Conservation (phyloP, 495 filamentous ascomycete genomes). For the Acidiella bohemica region DNA sequence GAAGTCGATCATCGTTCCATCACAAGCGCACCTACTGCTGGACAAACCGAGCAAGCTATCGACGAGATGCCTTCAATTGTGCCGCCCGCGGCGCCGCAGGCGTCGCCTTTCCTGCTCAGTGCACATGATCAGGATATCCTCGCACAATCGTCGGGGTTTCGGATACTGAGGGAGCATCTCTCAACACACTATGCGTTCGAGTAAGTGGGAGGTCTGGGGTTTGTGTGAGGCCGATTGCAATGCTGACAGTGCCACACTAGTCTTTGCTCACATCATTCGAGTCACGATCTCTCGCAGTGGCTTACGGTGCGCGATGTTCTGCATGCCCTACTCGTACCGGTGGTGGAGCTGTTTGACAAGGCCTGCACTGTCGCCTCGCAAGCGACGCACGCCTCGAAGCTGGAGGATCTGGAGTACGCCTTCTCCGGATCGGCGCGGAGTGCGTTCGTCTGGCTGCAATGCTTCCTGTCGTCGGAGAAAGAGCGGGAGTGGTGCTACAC, state of each 20-base stretch:
- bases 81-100: not conserved
- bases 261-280: constrained; percentile 8
- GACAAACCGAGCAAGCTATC: too few relatives aligned
- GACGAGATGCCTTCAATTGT: constrained; percentile 3
- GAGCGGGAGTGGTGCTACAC: constrained; percentile 47
- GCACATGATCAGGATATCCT: constrained; percentile 2
- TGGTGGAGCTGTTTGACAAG: constrained; percentile 43
- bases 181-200: constrained; percentile 10
- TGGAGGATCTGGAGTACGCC: constrained; percentile 44
- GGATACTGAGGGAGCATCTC: constrained; percentile 14
- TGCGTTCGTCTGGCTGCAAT: constrained; percentile 48
- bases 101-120: constrained; percentile 13
- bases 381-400: constrained; percentile 34
- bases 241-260: not conserved
- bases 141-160: constrained; percentile 12
- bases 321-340: constrained; percentile 43
- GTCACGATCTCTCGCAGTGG: constrained; percentile 22
- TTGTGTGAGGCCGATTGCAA: too few relatives aligned
- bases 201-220: too few relatives aligned
- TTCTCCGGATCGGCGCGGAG: constrained; percentile 45
- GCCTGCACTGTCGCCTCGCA: constrained; percentile 37
- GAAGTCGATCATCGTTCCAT: not conserved
- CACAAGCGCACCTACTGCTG: too few relatives aligned
- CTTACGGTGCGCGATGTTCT: constrained; percentile 49
- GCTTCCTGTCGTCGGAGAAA: constrained; percentile 37